phyloP scores from a whole-genome alignment of 768 basidiomycete species.

The Boletellus ananas region DNA sequence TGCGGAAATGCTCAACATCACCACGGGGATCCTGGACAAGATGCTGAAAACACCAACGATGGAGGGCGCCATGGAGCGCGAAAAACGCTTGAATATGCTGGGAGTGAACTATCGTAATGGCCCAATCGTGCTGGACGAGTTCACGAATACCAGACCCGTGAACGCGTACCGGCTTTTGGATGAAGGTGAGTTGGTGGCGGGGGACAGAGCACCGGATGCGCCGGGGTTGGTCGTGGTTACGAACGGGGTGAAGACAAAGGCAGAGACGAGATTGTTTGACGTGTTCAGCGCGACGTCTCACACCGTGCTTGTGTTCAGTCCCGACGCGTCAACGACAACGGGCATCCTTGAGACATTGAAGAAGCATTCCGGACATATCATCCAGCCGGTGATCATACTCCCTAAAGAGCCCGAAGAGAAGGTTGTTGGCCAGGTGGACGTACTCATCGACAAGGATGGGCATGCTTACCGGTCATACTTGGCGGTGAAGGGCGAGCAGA shows the following conservation, averaged over 20 bases:
- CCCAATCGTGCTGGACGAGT: constrained; percentile 40
- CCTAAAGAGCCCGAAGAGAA: constrained; percentile 2
- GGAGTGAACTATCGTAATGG: constrained; percentile 55
- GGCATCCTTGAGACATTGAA: constrained; percentile 8
- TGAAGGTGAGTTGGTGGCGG: constrained; percentile 6
- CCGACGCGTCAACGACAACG: not conserved
- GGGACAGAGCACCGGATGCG: constrained; percentile 16
- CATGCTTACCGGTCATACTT: constrained; percentile 41
- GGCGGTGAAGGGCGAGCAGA: constrained; percentile 26
- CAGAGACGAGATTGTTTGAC: constrained; percentile 1
- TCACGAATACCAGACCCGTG: not conserved
- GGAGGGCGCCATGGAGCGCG: not conserved
- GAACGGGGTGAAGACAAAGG: not conserved
- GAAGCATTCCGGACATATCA: constrained; percentile 1
- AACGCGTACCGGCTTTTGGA: constrained; percentile 8
- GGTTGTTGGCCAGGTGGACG: constrained; percentile 20
- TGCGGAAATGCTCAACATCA: constrained; percentile 40
- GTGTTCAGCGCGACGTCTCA: not conserved
- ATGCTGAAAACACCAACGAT: not conserved
- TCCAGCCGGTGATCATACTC: constrained; percentile 14
- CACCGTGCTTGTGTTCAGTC: constrained; percentile 29
- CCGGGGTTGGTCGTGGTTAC: not conserved
- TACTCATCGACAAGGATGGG: constrained; percentile 35
- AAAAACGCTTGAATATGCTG: constrained; percentile 36
- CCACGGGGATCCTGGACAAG: constrained; percentile 25